Base-by-base conservation (phyloP, 768 basidiomycete species). In the Leccinum rimulosum region DNA sequence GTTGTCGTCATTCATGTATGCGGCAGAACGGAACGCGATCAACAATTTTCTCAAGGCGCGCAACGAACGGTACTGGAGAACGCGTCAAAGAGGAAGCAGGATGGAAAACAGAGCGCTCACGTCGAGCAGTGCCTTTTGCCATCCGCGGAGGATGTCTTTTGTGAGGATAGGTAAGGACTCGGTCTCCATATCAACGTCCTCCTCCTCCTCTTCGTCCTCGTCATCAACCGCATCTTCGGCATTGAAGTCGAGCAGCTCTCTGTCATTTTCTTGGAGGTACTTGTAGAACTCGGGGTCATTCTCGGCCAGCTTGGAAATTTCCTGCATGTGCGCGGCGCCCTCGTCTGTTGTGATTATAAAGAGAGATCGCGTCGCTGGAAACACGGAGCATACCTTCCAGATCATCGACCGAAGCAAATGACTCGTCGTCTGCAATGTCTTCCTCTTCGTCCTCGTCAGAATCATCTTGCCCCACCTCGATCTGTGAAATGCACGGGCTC, bases 281-380 rank as follows among this genome's bases (percentile, higher is more conserved):
- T 95, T 93, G 87, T 85, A 99, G 77, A 98, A 99, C 69, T 97
- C 96, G n/a, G 96, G 96, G 73, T 99, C 96, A 71, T 93, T 94
- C 74, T 96, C 90, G 2, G 92, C 92, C 36, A 99, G 83, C 69
- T 91, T 87, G 40, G 91, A 87, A 14, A 99, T 82, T 56, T 96
- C 91, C 49, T 86, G 73, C 60, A 93, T 76, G 78, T 98, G 96
- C 5, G 79, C 74, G 54, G 79, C 78, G 25, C 88, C 92, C 57
- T 91, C 89, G 55, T 88, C 90, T 87, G 70, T 30, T 55, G 52
- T 43, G 33, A 40, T 63, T 43, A 57, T 27, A n/a, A 31, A 4
- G 48, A 50, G 31, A 9, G 33, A 19, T 5, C 19, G 3, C 0
- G 6, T 35, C 9, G 14, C 1, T 12, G 28, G 19, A 55, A 12